Evolutionary conservation across 2,329 filamentous ascomycete species (phyloP), one percentile per base, ranked within the genome.

Genomic region (Dryadomyces quercivorus): DNA sequence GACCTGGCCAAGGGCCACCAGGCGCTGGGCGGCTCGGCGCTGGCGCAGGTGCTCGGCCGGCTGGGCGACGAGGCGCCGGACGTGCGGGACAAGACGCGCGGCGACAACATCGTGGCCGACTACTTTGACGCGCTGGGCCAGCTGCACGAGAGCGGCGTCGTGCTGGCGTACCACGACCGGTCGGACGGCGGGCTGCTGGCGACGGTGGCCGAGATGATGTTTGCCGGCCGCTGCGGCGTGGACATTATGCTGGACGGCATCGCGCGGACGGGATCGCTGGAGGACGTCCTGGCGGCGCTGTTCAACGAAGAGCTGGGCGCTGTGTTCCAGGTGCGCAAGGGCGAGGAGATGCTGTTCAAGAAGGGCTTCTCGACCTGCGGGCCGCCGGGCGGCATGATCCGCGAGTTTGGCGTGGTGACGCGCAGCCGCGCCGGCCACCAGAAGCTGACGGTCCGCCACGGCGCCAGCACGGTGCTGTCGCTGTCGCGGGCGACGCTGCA

Each of bases 301-400:
- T 97, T 98, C 80, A 96, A 91, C 67, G 93, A 97, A 69, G 93
- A 97, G 67, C 81, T 97, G 20, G 93, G 93, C 59, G 92, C 91
- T 16, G 86, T 97, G 36, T 97, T 97, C 82, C 93, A 98, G 69
- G 83, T 97, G 53, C 85, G 87, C 61, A 90, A 88, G 69, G 77
- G 80, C 52, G 84, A 96, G 61, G 88, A 95, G 69, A 85, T 78
- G 56, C 82, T 85, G 58, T 97, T 97, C 78, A 85, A 85, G 63
- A 80, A 86, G 56, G 94, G 89, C 65, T 96, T 97, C 66, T 88
- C 91, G 36, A 94, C 89, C 7, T 94, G 88, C 67, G 88, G 91
- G 5, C 88, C 88, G 52, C 88, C 89, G 54, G 76, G 82, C 8
- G 86, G 89, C 43, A 74, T 95, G 63, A 85, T 97, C 61, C 85